phyloP scores from a whole-genome alignment of 2,329 filamentous ascomycete species.

The Pyrenochaeta sp. region DNA sequence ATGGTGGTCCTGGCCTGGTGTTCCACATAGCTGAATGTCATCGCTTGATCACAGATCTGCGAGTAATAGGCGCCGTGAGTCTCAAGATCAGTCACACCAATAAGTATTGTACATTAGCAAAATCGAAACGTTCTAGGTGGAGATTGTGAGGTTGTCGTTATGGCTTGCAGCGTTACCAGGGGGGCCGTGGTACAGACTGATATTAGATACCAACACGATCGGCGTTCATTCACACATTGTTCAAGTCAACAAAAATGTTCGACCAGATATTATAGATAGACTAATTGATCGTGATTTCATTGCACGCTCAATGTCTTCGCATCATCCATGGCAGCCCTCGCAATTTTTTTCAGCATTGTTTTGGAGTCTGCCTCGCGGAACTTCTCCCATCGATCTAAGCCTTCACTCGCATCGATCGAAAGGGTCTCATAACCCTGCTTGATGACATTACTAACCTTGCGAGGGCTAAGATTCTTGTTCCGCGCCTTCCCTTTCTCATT shows the following conservation, averaged over 20 bases:
- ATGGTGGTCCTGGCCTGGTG: no score
- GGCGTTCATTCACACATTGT: not conserved
- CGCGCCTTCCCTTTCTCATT: constrained; percentile 59
- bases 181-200: not conserved
- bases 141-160: no score
- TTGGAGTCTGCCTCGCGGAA: constrained; percentile 90
- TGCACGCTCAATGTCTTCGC: constrained; percentile 56
- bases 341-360: constrained; percentile 84
- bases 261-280: not conserved
- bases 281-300: not conserved
- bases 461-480: constrained; percentile 77
- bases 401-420: constrained; percentile 88
- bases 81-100: no score
- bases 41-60: no score
- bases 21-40: no score
- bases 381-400: constrained; percentile 82
- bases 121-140: no score
- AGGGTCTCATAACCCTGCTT: constrained; percentile 96
- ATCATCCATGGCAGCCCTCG: constrained; percentile 79
- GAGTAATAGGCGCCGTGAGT: no score
- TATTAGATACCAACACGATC: not conserved
- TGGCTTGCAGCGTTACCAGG: not conserved
- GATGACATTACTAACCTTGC: constrained; percentile 88
- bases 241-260: not conserved
- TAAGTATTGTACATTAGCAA: no score